Percentiles rank a stretch among this genome's conserved stretches.
Evolutionary conservation across 1,284 basidiomycete genomes (phyloP).

Genomic region (Marasmius oreades): DNA sequence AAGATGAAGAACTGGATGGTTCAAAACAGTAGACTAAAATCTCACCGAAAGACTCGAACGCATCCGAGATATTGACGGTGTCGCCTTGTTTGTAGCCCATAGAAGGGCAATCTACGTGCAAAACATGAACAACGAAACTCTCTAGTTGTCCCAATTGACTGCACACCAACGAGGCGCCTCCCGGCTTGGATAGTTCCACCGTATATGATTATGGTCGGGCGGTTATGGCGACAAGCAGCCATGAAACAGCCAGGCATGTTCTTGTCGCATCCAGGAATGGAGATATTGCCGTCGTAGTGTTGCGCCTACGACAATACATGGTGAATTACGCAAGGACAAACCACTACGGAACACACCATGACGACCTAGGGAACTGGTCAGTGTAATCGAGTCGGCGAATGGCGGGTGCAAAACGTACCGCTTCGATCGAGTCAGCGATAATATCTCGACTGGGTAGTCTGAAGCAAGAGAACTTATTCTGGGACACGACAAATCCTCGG

Average conservation of each 20-base stretch:
- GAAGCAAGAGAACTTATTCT: conserved; percentile 11
- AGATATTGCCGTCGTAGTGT: conserved; percentile 86
- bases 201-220: conserved; percentile 83
- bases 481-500: background rate
- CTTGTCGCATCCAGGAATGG: conserved; percentile 85
- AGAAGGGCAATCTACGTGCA: conserved; percentile 63
- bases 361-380: conserved; percentile 64
- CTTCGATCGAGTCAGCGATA: conserved; percentile 90
- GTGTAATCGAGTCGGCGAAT: background rate
- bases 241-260: conserved; percentile 94
- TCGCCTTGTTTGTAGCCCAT: conserved; percentile 79
- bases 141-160: background rate
- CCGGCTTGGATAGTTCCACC: conserved; percentile 83
- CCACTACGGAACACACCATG: too few species aligned
- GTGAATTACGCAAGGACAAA: too few species aligned
- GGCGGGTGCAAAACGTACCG: too few species aligned
- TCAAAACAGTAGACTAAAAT: background rate
- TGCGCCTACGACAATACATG: conserved; percentile 51
- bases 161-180: conserved; percentile 54
- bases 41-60: conserved; percentile 77
- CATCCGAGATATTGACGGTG: conserved; percentile 78
- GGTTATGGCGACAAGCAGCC: conserved; percentile 79
- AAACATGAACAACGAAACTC: background rate
- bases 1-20: background rate
- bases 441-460: conserved; percentile 87